These are phyloP conservation scores for Ceratocystis colombiana DNA, from an alignment of 2,329 filamentous ascomycete species.

Conservation along the genomic window DNA sequence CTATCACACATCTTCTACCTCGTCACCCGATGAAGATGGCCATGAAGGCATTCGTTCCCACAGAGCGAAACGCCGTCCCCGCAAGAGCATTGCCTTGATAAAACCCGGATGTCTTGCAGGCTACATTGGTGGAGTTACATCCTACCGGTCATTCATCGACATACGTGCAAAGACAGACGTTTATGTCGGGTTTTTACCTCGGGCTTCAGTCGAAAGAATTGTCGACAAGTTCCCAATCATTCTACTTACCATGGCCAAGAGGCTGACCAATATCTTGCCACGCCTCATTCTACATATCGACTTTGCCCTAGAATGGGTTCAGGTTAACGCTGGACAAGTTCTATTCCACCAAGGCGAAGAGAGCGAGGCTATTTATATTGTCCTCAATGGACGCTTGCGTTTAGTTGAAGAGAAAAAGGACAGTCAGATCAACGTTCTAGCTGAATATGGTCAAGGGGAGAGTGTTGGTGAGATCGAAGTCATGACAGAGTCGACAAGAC, in stretches of 20 bases:
- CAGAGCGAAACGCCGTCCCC: constrained; percentile 39
- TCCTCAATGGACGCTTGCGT: constrained; percentile 82
- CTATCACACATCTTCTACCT: constrained; percentile 14
- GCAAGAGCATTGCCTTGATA: constrained; percentile 73
- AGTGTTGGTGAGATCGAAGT: constrained; percentile 96
- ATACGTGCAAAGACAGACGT: constrained; percentile 97
- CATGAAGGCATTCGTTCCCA: constrained; percentile 32
- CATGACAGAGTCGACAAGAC: constrained; percentile 83
- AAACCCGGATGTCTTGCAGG: constrained; percentile 91
- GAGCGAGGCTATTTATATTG: constrained; percentile 96
- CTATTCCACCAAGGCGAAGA: constrained; percentile 91
- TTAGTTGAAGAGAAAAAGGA: constrained; percentile 72
- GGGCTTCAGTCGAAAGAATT: constrained; percentile 76
- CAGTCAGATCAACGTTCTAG: constrained; percentile 73
- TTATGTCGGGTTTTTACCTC: constrained; percentile 88
- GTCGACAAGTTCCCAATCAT: constrained; percentile 89
- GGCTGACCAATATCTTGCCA: constrained; percentile 79
- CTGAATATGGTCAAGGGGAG: constrained; percentile 92
- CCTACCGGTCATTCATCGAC: constrained; percentile 91
- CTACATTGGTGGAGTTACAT: constrained; percentile 88
- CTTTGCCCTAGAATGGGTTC: constrained; percentile 96
- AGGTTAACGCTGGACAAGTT: constrained; percentile 88
- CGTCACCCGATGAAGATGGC: constrained; percentile 4
- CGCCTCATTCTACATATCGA: constrained; percentile 91
- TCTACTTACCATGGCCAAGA: constrained; percentile 88